Percentiles rank a stretch among this genome's conserved stretches.
phyloP scores from a whole-genome alignment of 2,329 filamentous ascomycete genomes.

The Aureobasidium sp. region DNA sequence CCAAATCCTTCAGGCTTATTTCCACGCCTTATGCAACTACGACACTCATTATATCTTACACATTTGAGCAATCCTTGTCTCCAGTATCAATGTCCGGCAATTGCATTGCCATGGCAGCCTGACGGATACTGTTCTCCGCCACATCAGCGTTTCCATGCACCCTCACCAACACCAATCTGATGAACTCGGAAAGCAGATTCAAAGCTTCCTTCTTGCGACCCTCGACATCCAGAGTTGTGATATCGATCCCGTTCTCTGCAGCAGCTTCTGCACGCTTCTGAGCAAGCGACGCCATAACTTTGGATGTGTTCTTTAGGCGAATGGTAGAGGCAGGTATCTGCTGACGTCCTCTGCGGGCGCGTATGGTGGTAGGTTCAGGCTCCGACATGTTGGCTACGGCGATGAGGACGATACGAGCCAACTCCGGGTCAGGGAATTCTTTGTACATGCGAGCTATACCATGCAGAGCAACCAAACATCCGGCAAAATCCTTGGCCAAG shows the following conservation, averaged over 20 bases:
- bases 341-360: conserved; percentile 12
- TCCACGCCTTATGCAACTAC: background rate
- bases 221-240: background rate
- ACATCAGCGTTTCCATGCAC: background rate
- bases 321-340: conserved; percentile 6
- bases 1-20: too few relatives aligned
- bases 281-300: conserved; percentile 8
- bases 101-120: conserved; percentile 14
- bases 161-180: conserved; percentile 15
- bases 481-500: conserved; percentile 17
- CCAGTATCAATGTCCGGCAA: background rate
- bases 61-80: conserved; percentile 14
- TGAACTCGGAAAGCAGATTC: conserved; percentile 15
- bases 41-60: background rate
- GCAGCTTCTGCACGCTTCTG: background rate
- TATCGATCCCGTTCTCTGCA: conserved; percentile 4
- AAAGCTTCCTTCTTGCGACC: conserved; percentile 9
- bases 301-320: conserved; percentile 3
- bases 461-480: conserved; percentile 16
- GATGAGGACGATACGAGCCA: conserved; percentile 14
- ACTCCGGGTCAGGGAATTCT: conserved; percentile 9
- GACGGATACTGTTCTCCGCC: conserved; percentile 8
- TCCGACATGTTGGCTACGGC: conserved; percentile 13
- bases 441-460: conserved; percentile 11
- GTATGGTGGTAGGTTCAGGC: background rate